Conservation (phyloP, 768 basidiomycete genomes). For the Hemileccinum impolitum region DNA sequence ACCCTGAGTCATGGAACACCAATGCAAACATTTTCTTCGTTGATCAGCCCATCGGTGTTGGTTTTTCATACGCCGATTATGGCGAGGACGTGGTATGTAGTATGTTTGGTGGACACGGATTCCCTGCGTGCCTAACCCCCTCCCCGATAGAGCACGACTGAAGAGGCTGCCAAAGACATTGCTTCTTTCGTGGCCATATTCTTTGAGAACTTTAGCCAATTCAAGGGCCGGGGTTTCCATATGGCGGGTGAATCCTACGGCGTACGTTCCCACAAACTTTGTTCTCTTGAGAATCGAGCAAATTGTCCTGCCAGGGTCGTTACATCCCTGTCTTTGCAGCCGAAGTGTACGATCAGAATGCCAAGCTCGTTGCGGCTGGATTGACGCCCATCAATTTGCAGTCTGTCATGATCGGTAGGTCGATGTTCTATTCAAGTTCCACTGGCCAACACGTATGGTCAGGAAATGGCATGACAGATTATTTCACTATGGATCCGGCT, state of each 20-base stretch:
- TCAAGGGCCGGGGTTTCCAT: constrained; percentile 64
- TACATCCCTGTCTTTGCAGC: constrained; percentile 52
- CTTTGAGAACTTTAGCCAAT: constrained; percentile 69
- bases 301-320: constrained; percentile 37
- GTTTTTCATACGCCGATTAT: constrained; percentile 45
- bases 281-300: background rate
- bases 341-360: constrained; percentile 48
- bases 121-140: background rate
- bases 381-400: constrained; percentile 47
- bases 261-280: constrained; percentile 22
- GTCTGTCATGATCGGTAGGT: constrained; percentile 48
- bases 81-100: constrained; percentile 37
- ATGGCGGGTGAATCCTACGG: constrained; percentile 59
- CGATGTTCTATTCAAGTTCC: background rate
- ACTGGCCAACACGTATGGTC: background rate
- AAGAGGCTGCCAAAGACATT: constrained; percentile 67
- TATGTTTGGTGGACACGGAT: background rate
- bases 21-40: constrained; percentile 52
- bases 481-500: constrained; percentile 35
- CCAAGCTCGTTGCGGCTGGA: constrained; percentile 39
- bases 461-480: constrained; percentile 48
- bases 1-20: constrained; percentile 64
- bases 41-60: constrained; percentile 45
- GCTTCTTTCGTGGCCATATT: constrained; percentile 70
- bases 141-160: constrained; percentile 49